Evolutionary conservation across 768 basidiomycete species (phyloP), one percentile per base, ranked within the genome.

Genomic region (Clitopilus passeckerianus): DNA sequence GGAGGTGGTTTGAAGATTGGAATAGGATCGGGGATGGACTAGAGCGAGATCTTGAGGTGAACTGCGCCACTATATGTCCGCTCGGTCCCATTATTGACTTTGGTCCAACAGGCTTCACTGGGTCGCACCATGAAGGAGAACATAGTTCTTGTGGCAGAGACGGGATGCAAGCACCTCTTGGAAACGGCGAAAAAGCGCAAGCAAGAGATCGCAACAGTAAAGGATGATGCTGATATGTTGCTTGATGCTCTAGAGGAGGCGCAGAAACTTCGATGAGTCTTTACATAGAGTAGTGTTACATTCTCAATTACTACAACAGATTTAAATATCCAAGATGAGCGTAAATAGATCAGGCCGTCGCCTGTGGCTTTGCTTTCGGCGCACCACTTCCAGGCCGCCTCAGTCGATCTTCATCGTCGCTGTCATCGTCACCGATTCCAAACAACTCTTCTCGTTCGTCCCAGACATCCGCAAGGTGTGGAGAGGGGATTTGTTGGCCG

Each of bases 371-470:
- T n/a, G 66, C 66, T n/a, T 67, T 63, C 24, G 60, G 57, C 15
- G 57, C 59, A 34, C 57, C 62, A 24, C 58, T 60, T 8, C 54
- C 52, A n/a, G 62, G 54, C 7, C 24, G 33, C n/a, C 43, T 44
- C 44, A n/a, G 58, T 22, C 18, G 46, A 10, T 50, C 46, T 50
- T 50, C 46, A 23, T 50, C 7, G 59, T 89, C 86, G 18, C 80
- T 76, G 54, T 86, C 85, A 64, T 85, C 83, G 9, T 79, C 82
- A 4, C 86, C 89, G 56, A 90, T 76, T 44, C 78, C 85, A 68
- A 92, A 90, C 34, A 89, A 61, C 57, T 91, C 89, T 71, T 93
- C 90, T 24, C 85, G 80, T 64, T 89, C 88, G 61, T 91, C 87
- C 90, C 90, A 92, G 46, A 87, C 84, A 68, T 89, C 79, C 15